Conservation (phyloP, 306 rosid species). For the Dicorynia guianensis region DNA sequence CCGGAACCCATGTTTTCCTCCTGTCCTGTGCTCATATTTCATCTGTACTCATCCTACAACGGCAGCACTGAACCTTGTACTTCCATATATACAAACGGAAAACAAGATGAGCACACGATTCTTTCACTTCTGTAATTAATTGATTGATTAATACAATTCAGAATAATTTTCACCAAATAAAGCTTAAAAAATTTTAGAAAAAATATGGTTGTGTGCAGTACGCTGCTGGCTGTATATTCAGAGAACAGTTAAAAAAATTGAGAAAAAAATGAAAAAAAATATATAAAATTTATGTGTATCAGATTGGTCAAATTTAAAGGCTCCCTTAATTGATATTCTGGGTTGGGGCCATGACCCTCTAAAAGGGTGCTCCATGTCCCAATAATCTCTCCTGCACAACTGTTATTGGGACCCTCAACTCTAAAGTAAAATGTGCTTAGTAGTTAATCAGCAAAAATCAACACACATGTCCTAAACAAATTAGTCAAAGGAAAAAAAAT, state of each 20-base stretch:
- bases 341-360: slow-evolving; percentile 21
- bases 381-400: not conserved
- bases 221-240: too few relatives aligned
- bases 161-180: slow-evolving; percentile 5
- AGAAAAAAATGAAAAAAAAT: not conserved
- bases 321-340: slow-evolving; percentile 29
- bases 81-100: not conserved
- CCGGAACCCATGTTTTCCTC: too few relatives aligned
- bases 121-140: slow-evolving; percentile 35
- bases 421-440: slow-evolving; percentile 12
- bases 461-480: slow-evolving; percentile 23
- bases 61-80: slow-evolving; percentile 14
- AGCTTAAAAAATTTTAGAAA: too few relatives aligned
- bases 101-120: not conserved
- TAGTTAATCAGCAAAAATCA: not conserved
- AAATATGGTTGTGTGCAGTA: too few relatives aligned
- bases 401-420: slow-evolving; percentile 29
- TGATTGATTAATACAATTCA: not conserved
- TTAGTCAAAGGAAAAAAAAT: not conserved
- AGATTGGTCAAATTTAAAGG: too few relatives aligned
- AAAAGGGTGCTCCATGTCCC: slow-evolving; percentile 27
- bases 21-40: too few relatives aligned
- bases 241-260: too few relatives aligned
- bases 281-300: too few relatives aligned
- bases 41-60: not conserved